Base-by-base conservation (phyloP, 257 asterid genomes). In the Scutellaria galericulata region DNA sequence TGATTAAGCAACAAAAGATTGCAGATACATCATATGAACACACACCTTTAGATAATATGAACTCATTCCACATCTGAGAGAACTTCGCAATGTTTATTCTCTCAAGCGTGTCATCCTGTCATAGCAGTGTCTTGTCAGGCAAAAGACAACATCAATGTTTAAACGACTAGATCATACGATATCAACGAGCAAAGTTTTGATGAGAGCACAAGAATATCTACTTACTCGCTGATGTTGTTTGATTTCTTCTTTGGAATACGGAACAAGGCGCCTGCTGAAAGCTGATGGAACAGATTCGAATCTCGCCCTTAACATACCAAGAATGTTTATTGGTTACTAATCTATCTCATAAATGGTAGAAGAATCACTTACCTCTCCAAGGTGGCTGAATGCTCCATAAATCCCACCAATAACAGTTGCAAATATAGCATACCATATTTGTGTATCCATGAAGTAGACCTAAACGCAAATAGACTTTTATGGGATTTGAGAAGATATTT, bases 1-100 rank as follows among this genome's bases (percentile, higher is more conserved):
- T n/a, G n/a, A n/a, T n/a, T n/a, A n/a, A n/a, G n/a, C n/a, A n/a
- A n/a, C n/a, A n/a, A n/a, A n/a, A n/a, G n/a, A n/a, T n/a, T n/a
- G n/a, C n/a, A n/a, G n/a, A n/a, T n/a, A n/a, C n/a, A n/a, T n/a
- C n/a, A n/a, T n/a, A n/a, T n/a, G n/a, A n/a, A n/a, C n/a, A n/a
- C n/a, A n/a, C n/a, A n/a, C n/a, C n/a, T n/a, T n/a, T 57, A 44
- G 99, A 95, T 75, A 86, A 76, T 76, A 95, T 92, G 87, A 95
- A 95, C 82, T 95, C 99, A 76, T 95, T 95, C 99, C 99, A 95
- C 90, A 92, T 88, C 86, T 95, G 98, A 67, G 99, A 92, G 88
- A 95, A 95, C 85, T 89, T 95, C 1, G 98, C 97, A 44, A 92
- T 90, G 76, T 87, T 88, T 78, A 77, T 87, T 73, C 94, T 81